Conservation (phyloP, 768 basidiomycete species). For the Kondoa subrosea region DNA sequence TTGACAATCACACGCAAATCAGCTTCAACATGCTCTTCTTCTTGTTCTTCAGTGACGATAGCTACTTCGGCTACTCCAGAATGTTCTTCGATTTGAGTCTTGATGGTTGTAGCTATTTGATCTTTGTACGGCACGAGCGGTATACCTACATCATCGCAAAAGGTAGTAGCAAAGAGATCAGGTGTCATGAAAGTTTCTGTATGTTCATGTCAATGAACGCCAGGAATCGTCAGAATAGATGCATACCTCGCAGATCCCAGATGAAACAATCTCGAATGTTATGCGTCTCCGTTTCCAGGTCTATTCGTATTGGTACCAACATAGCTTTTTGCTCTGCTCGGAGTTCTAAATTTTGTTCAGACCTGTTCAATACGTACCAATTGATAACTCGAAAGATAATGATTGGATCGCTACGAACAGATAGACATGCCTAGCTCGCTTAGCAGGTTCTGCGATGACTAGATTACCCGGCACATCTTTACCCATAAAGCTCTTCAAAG, state of each 20-base stretch:
- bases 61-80: constrained; percentile 55
- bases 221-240: background rate
- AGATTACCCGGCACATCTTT: constrained; percentile 63
- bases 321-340: constrained; percentile 44
- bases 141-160: constrained; percentile 76
- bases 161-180: constrained; percentile 63
- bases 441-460: constrained; percentile 46
- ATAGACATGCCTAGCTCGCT: constrained; percentile 52
- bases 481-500: constrained; percentile 77
- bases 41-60: constrained; percentile 30
- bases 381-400: constrained; percentile 13
- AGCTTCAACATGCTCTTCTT: constrained; percentile 33
- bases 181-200: constrained; percentile 63
- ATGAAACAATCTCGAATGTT: constrained; percentile 86
- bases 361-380: constrained; percentile 30
- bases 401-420: constrained; percentile 43
- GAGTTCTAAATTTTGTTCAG: constrained; percentile 46
- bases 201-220: background rate
- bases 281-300: constrained; percentile 80
- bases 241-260: constrained; percentile 68
- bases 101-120: constrained; percentile 68
- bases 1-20: constrained; percentile 36
- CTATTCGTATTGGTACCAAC: constrained; percentile 83
- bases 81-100: constrained; percentile 78
- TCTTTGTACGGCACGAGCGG: constrained; percentile 50